Evolutionary conservation across 768 basidiomycete genomes (phyloP).

Genomic region (Kwoniella europaea): DNA sequence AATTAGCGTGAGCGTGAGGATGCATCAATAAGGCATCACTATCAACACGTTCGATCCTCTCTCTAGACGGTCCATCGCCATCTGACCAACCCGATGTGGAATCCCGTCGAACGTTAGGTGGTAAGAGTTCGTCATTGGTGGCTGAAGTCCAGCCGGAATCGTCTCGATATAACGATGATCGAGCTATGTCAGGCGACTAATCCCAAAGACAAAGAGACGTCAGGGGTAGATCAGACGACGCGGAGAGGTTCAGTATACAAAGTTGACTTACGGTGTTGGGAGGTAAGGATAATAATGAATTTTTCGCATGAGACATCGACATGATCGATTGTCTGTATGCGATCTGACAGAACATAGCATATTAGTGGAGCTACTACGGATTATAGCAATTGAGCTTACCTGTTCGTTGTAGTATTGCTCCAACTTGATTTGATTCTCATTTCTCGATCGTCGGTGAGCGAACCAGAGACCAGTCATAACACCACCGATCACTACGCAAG

Average conservation of each 20-base stretch:
- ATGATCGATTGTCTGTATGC: slow-evolving; percentile 57
- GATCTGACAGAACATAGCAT: slow-evolving; percentile 28
- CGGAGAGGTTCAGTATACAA: too few species aligned
- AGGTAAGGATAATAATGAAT: slow-evolving; percentile 43
- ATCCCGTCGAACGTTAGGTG: slow-evolving; percentile 44
- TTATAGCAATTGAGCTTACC: slow-evolving; percentile 36
- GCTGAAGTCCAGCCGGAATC: slow-evolving; percentile 28
- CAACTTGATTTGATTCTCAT: slow-evolving; percentile 78
- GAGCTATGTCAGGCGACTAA: slow-evolving; percentile 38
- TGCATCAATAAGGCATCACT: slow-evolving; percentile 44
- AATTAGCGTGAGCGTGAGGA: not conserved
- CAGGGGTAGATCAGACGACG: not conserved
- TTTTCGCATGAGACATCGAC: slow-evolving; percentile 55
- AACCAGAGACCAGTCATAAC: slow-evolving; percentile 72
- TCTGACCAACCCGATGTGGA: slow-evolving; percentile 35
- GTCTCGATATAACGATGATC: slow-evolving; percentile 38
- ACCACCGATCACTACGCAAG: slow-evolving; percentile 70
- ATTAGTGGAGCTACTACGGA: too few species aligned
- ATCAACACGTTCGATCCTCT: slow-evolving; percentile 22
- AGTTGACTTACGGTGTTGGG: slow-evolving; percentile 40
- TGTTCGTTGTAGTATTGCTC: slow-evolving; percentile 90
- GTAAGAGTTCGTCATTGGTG: slow-evolving; percentile 11
- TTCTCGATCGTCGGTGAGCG: slow-evolving; percentile 73
- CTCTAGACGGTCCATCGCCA: slow-evolving; percentile 5
- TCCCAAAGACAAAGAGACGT: too few species aligned